Conservation (phyloP, 2,329 filamentous ascomycete species). For the Diaporthe sp. region DNA sequence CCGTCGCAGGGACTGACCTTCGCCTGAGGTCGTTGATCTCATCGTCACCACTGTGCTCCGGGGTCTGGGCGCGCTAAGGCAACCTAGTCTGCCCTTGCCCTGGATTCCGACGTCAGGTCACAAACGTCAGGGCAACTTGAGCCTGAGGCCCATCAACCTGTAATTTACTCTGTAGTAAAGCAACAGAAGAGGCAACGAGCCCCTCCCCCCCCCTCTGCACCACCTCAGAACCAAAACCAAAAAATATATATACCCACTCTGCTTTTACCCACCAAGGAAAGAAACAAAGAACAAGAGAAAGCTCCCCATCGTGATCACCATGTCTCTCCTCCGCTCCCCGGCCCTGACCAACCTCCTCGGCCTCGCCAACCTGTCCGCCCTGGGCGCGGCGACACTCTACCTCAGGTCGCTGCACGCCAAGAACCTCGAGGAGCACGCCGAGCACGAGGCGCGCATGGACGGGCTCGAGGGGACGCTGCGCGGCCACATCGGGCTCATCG, state of each 20-base stretch:
- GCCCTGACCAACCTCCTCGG: conserved; percentile 33
- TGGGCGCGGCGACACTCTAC: conserved; percentile 24
- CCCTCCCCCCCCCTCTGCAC: neutral
- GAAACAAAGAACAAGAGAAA: no score
- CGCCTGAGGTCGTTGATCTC: conserved; percentile 17
- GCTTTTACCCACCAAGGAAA: neutral
- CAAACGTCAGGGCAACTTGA: conserved; percentile 7
- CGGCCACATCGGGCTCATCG: conserved; percentile 35
- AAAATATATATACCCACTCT: neutral
- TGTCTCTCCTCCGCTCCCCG: conserved; percentile 38
- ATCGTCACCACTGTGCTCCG: neutral
- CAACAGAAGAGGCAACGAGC: neutral
- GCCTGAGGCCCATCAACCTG: neutral
- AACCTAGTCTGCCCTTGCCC: conserved; percentile 23
- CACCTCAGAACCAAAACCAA: neutral
- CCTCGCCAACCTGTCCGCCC: conserved; percentile 32
- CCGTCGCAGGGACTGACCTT: neutral
- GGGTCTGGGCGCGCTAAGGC: conserved; percentile 19
- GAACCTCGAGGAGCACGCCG: conserved; percentile 32
- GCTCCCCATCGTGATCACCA: neutral
- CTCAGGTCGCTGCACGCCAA: conserved; percentile 29
- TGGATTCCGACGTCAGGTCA: conserved; percentile 2
- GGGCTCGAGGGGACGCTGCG: conserved; percentile 39
- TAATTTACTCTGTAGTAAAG: neutral
- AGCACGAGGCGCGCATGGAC: conserved; percentile 37